Conservation (phyloP, 2,329 filamentous ascomycete genomes). For the Aspergillus caelatus region DNA sequence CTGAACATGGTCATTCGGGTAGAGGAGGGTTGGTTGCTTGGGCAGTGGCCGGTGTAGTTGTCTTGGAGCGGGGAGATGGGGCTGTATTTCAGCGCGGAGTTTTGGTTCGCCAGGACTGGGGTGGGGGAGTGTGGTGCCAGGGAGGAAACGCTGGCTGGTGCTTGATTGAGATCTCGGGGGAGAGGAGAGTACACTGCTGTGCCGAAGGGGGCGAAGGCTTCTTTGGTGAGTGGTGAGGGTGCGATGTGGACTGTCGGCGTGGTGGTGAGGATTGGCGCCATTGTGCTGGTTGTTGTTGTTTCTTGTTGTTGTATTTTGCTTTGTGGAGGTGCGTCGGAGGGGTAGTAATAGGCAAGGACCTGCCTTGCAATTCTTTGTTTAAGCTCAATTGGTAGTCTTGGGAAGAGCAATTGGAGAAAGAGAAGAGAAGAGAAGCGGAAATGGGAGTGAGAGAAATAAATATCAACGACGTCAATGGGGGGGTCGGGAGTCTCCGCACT, state of each 20-base stretch:
- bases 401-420: neutral
- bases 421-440: neutral
- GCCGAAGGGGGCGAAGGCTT: slow-evolving; percentile 77
- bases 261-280: slow-evolving; percentile 33
- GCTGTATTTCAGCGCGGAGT: slow-evolving; percentile 82
- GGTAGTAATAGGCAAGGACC: neutral
- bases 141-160: slow-evolving; percentile 48
- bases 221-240: slow-evolving; percentile 67
- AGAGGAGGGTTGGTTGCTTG: slow-evolving; percentile 47
- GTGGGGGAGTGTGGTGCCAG: slow-evolving; percentile 48
- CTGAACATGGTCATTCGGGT: slow-evolving; percentile 87
- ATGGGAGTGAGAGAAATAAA: neutral
- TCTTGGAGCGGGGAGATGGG: slow-evolving; percentile 74
- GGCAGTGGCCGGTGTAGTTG: slow-evolving; percentile 64
- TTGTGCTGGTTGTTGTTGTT: slow-evolving; percentile 1
- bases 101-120: slow-evolving; percentile 76
- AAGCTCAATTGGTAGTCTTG: neutral
- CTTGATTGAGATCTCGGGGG: slow-evolving; percentile 53
- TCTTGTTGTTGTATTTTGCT: neutral
- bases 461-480: neutral
- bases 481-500: neutral
- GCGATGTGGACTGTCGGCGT: slow-evolving; percentile 51
- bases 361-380: neutral
- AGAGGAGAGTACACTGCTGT: slow-evolving; percentile 77
- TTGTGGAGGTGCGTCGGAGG: too few species aligned